Percentiles rank a stretch among this genome's conserved stretches.
phyloP scores from a whole-genome alignment of 306 rosid species.

The Amphicarpaea edgeworthii region DNA sequence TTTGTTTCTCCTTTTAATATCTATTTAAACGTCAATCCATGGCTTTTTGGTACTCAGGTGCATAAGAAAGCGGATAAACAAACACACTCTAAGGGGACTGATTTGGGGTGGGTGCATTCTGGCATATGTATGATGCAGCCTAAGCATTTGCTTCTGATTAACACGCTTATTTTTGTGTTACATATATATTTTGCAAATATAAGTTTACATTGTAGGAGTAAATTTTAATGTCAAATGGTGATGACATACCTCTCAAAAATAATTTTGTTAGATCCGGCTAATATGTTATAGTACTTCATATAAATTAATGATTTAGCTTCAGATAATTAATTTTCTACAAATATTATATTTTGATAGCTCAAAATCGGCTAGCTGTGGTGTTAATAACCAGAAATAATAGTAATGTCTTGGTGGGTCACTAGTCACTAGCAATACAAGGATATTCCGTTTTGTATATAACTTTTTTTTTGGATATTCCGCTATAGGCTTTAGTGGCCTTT shows the following conservation, averaged over 20 bases:
- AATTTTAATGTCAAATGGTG: slow-evolving; percentile 38
- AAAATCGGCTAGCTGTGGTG: neutral
- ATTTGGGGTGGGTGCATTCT: slow-evolving; percentile 22
- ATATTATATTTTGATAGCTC: neutral
- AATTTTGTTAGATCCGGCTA: too few relatives aligned
- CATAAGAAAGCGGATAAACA: neutral
- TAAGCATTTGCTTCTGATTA: slow-evolving; percentile 48
- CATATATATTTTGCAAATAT: slow-evolving; percentile 36
- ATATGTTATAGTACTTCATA: too few relatives aligned
- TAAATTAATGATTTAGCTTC: slow-evolving; percentile 18
- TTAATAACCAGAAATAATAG: slow-evolving; percentile 13
- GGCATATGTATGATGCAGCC: slow-evolving; percentile 41
- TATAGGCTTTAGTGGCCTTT: slow-evolving; percentile 19
- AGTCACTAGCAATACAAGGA: neutral
- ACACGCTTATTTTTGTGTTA: slow-evolving; percentile 45
- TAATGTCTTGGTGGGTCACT: slow-evolving; percentile 31
- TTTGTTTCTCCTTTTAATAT: neutral
- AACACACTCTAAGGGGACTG: neutral
- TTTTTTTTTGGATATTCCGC: neutral
- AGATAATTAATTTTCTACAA: neutral
- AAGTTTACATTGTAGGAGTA: neutral
- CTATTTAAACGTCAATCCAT: neutral
- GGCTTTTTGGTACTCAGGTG: neutral
- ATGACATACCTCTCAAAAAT: too few relatives aligned
- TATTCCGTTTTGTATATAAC: slow-evolving; percentile 15